These are phyloP conservation scores for Lachancea cidri DNA, from an alignment of 805 yeast genomes.

Conservation along the genomic window DNA sequence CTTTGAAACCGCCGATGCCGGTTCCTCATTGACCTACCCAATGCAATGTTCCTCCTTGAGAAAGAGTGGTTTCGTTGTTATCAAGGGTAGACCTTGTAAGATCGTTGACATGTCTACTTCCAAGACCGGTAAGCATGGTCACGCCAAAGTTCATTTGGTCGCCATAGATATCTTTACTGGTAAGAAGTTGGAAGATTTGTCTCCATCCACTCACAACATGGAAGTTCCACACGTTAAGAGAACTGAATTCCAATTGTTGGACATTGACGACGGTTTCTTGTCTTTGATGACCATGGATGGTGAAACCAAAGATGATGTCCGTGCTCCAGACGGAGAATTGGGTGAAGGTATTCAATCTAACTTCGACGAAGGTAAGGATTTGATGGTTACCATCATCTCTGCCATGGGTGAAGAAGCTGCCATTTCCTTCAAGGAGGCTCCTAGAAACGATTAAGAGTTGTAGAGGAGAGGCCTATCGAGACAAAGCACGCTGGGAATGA, in stretches of 20 bases:
- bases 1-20: slow-evolving; percentile 98
- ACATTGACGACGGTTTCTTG: slow-evolving; percentile 97
- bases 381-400: slow-evolving; percentile 91
- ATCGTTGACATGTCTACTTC: slow-evolving; percentile 99
- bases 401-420: slow-evolving; percentile 99
- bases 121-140: slow-evolving; percentile 99
- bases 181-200: slow-evolving; percentile 98
- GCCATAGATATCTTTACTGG: slow-evolving; percentile 98
- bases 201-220: slow-evolving; percentile 99
- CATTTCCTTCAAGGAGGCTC: slow-evolving; percentile 97
- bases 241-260: slow-evolving; percentile 94
- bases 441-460: slow-evolving; percentile 49
- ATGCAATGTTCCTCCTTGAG: slow-evolving; percentile 99
- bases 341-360: slow-evolving; percentile 90
- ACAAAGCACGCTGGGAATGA: too few species aligned
- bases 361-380: slow-evolving; percentile 97
- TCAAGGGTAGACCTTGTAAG: slow-evolving; percentile 99
- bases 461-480: too few species aligned
- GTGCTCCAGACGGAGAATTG: slow-evolving; percentile 95
- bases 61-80: slow-evolving; percentile 98
- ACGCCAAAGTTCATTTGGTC: slow-evolving; percentile 99
- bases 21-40: slow-evolving; percentile 98
- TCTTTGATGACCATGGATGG: slow-evolving; percentile 96
- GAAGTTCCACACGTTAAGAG: slow-evolving; percentile 97
- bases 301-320: slow-evolving; percentile 98